These are phyloP conservation scores for Alternaria sp. DNA, from an alignment of 2,329 filamentous ascomycete genomes.

Conservation along the genomic window DNA sequence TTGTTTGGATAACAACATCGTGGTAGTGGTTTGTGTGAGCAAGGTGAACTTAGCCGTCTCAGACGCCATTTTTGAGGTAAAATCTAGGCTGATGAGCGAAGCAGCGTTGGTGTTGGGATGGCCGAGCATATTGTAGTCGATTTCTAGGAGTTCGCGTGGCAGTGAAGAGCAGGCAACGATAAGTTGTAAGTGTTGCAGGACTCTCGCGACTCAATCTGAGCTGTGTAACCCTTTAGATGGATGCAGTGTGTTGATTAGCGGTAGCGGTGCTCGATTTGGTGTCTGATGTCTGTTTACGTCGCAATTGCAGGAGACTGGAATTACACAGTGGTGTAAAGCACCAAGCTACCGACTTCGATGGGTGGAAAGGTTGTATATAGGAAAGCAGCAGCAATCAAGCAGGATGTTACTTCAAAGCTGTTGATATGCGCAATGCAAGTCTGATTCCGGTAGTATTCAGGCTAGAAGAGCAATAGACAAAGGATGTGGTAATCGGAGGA, in stretches of 20 bases:
- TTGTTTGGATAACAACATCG: neutral
- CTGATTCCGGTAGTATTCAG: neutral
- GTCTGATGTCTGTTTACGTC: neutral
- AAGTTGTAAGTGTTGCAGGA: neutral
- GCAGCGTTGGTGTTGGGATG: neutral
- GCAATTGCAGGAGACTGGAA: neutral
- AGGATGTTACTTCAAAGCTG: neutral
- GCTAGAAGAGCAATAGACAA: neutral
- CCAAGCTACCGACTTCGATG: neutral
- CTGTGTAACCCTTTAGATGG: neutral
- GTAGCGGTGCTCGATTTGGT: neutral
- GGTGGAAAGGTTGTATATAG: neutral
- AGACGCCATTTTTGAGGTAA: neutral
- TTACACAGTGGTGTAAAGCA: neutral
- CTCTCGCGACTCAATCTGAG: neutral
- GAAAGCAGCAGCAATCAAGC: neutral
- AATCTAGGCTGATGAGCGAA: neutral
- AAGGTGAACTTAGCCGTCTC: neutral
- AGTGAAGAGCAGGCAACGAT: neutral
- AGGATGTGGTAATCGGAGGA: neutral
- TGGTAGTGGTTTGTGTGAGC: neutral
- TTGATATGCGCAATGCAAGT: neutral
- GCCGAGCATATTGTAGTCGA: neutral
- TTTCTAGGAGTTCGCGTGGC: neutral
- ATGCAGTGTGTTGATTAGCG: neutral